phyloP scores from a whole-genome alignment of 768 basidiomycete species.

The Lactarius hatsudake region DNA sequence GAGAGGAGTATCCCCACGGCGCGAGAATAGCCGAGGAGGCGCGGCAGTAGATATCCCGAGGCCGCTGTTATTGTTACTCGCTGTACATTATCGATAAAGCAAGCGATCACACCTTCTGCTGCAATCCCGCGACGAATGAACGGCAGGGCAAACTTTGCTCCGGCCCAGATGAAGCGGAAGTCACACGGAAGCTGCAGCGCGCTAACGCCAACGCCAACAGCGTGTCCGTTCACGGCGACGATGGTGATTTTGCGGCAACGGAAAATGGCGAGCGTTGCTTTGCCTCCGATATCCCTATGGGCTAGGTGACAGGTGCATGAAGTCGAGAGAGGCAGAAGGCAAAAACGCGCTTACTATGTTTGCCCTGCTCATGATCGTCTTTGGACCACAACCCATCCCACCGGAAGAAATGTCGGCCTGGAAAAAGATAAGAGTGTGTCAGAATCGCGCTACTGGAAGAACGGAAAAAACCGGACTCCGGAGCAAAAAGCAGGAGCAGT shows the following conservation, averaged over 20 bases:
- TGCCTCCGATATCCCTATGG: slow-evolving; percentile 50
- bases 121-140: slow-evolving; percentile 51
- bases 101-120: slow-evolving; percentile 42
- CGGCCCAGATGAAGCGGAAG: slow-evolving; percentile 51
- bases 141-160: slow-evolving; percentile 48
- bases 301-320: slow-evolving; percentile 31
- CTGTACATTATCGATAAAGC: background rate
- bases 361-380: slow-evolving; percentile 46
- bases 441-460: background rate
- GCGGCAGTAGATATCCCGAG: slow-evolving; percentile 52
- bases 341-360: slow-evolving; percentile 38
- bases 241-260: slow-evolving; percentile 56
- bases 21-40: slow-evolving; percentile 50
- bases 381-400: slow-evolving; percentile 39
- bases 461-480: slow-evolving; percentile 41
- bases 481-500: slow-evolving; percentile 53
- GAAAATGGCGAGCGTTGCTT: slow-evolving; percentile 45
- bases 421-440: background rate
- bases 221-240: slow-evolving; percentile 50
- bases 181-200: slow-evolving; percentile 51
- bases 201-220: slow-evolving; percentile 51
- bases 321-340: background rate
- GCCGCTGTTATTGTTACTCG: slow-evolving; percentile 31
- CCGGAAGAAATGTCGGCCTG: slow-evolving; percentile 52
- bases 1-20: slow-evolving; percentile 51